Conservation (phyloP, 495 filamentous ascomycete genomes). For the Bacidia rubella region DNA sequence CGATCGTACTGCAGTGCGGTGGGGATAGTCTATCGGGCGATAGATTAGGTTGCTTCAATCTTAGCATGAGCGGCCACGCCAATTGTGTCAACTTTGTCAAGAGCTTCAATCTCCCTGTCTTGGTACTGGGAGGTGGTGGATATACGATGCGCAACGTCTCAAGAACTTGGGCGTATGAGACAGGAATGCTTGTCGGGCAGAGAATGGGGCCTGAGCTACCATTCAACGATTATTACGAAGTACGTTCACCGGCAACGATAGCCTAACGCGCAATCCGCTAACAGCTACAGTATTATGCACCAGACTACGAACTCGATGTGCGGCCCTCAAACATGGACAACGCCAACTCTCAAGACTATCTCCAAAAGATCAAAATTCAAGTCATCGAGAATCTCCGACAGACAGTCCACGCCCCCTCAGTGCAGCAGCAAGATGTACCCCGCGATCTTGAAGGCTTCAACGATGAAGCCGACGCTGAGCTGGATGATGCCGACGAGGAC, state of each 20-base stretch:
- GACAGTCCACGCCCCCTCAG: slow-evolving; percentile 77
- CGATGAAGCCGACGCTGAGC: slow-evolving; percentile 76
- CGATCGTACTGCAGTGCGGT: slow-evolving; percentile 92
- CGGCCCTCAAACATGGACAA: slow-evolving; percentile 98
- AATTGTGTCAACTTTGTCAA: slow-evolving; percentile 96
- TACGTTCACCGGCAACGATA: slow-evolving; percentile 27
- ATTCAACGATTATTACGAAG: slow-evolving; percentile 97
- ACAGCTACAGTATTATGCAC: slow-evolving; percentile 73
- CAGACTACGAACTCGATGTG: slow-evolving; percentile 91
- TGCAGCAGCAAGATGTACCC: slow-evolving; percentile 92
- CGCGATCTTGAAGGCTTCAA: slow-evolving; percentile 56
- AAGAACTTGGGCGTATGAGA: slow-evolving; percentile 94
- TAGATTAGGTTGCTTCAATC: slow-evolving; percentile 91
- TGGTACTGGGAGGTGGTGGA: slow-evolving; percentile 88
- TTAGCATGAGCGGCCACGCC: slow-evolving; percentile 93
- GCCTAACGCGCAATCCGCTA: slow-evolving; percentile 16
- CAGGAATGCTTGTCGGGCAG: slow-evolving; percentile 74
- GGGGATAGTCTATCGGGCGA: slow-evolving; percentile 93
- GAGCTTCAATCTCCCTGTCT: slow-evolving; percentile 75
- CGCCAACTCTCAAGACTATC: slow-evolving; percentile 84
- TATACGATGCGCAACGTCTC: slow-evolving; percentile 99
- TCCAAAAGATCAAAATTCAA: slow-evolving; percentile 86
- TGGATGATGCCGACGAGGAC: slow-evolving; percentile 84
- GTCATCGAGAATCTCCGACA: slow-evolving; percentile 88
- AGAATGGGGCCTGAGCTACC: slow-evolving; percentile 71